Evolutionary conservation across 2,329 filamentous ascomycete genomes (phyloP), one percentile per base, ranked within the genome.

Genomic region (Beauveria caledonica): DNA sequence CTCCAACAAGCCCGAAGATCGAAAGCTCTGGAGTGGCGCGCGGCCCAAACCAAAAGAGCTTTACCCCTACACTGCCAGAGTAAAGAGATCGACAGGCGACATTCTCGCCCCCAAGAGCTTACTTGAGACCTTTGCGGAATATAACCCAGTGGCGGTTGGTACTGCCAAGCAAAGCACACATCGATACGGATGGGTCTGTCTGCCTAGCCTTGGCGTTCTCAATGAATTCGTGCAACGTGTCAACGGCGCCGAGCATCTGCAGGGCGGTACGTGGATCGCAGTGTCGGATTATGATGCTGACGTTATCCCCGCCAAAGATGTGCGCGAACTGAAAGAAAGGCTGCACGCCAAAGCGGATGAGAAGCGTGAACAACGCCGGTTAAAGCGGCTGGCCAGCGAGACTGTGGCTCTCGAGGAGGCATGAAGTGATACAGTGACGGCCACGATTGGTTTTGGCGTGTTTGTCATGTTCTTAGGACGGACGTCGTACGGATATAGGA

Each of bases 331-430:
- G 2, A 46, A 46, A 39, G 57, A 52, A 8, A 29, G 57, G 19
- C 19, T 59, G 23, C 57, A 59, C 17, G 10, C 48, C 8, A 44
- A 36, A 10, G 57, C 48, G 3, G 39, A 52, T 15, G 57, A 59
- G 39, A 59, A 59, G 39, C 57, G 48, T 11, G 25, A 58, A n/a
- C 33, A 58, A n/a, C 46, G 56, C 29, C 56, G 56, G 4, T 17
- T 58, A 15, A 58, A 51, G 39, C 46, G 36, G 23, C 29, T 58
- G 23, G 42, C 17, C 25, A 8, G 15, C 42, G 53, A 50, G 48
- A 13, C 11, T 3, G 29, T 33, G 11, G 29, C 29, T 33, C 29
- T 2, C 2, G 7, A 2, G 8, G 10, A 33, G 29, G 29, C 10
- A 3, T 15, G 33, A 36, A 36, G 33, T 5, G 5, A 6, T 36